A percentile compares a stretch with the other conserved stretches of the same genome.
phyloP scores from a whole-genome alignment of 495 filamentous ascomycete species.

The Pyronema domesticum region DNA sequence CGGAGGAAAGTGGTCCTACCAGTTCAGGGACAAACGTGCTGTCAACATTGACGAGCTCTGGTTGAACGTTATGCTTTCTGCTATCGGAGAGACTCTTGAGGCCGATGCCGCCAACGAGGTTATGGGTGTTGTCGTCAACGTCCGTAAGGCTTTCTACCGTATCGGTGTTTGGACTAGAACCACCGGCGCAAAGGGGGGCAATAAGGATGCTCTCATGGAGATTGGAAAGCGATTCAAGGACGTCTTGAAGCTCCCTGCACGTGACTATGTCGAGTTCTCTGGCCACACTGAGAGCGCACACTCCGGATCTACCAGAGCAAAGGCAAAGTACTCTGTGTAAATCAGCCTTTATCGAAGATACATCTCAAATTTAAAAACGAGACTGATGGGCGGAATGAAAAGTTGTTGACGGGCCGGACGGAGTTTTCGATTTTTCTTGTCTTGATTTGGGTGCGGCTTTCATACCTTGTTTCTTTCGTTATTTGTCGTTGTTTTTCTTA shows the following conservation, averaged over 20 bases:
- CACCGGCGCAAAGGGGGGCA: conserved; percentile 8
- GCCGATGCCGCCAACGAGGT: conserved; percentile 85
- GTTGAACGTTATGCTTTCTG: conserved; percentile 90
- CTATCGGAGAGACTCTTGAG: conserved; percentile 96
- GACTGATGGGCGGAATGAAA: neutral
- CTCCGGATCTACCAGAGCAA: conserved; percentile 80
- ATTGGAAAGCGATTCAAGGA: conserved; percentile 87
- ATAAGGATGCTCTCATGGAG: conserved; percentile 54
- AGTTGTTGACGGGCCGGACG: neutral
- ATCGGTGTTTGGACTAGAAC: conserved; percentile 43
- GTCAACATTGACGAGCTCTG: conserved; percentile 88
- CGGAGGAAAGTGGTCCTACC: conserved; percentile 94
- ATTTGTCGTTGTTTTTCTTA: conserved; percentile 1
- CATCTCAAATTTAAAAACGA: neutral
- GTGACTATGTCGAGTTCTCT: conserved; percentile 77
- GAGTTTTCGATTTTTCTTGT: conserved; percentile 1
- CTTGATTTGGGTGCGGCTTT: neutral
- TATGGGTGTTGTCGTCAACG: conserved; percentile 98
- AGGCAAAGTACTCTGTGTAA: conserved; percentile 79
- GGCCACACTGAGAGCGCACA: conserved; percentile 90
- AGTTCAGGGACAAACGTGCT: conserved; percentile 83
- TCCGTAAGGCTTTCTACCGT: conserved; percentile 93
- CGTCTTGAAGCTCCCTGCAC: conserved; percentile 53
- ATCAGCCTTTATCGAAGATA: neutral
- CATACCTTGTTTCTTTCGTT: neutral